Evolutionary conservation across 2,329 filamentous ascomycete genomes (phyloP).

Genomic region (Lomentospora prolificans): DNA sequence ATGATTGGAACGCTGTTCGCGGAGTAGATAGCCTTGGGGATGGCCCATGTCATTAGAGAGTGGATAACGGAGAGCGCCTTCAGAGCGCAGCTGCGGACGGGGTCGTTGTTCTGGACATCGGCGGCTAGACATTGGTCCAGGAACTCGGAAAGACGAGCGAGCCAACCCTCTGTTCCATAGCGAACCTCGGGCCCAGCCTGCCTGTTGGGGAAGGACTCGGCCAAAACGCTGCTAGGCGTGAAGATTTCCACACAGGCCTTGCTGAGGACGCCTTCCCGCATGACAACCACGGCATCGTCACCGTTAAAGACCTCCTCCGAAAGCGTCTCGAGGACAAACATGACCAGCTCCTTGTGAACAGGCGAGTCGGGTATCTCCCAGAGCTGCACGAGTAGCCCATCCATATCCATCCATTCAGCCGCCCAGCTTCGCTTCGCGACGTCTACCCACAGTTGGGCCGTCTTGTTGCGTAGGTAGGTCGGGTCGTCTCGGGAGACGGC

Average conservation of each 20-base stretch:
- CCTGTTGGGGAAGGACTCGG: slow-evolving; percentile 66
- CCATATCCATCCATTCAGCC: slow-evolving; percentile 93
- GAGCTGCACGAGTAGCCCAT: slow-evolving; percentile 66
- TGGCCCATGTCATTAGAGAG: slow-evolving; percentile 77
- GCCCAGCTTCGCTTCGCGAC: slow-evolving; percentile 89
- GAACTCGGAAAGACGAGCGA: slow-evolving; percentile 65
- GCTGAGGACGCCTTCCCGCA: slow-evolving; percentile 76
- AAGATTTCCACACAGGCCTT: slow-evolving; percentile 91
- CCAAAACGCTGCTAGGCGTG: slow-evolving; percentile 65
- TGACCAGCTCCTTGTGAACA: slow-evolving; percentile 71
- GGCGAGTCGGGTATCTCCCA: slow-evolving; percentile 62
- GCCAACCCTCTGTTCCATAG: slow-evolving; percentile 77
- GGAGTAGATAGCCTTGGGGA: slow-evolving; percentile 68
- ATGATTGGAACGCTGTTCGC: slow-evolving; percentile 61
- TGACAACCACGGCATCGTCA: slow-evolving; percentile 75
- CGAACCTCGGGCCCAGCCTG: slow-evolving; percentile 60
- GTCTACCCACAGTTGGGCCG: slow-evolving; percentile 89
- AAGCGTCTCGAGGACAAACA: slow-evolving; percentile 80
- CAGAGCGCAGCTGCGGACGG: slow-evolving; percentile 60
- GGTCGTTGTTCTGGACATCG: slow-evolving; percentile 53
- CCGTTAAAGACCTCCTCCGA: slow-evolving; percentile 91
- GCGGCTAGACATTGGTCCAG: slow-evolving; percentile 63
- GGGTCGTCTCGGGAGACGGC: slow-evolving; percentile 64
- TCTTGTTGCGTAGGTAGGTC: slow-evolving; percentile 81
- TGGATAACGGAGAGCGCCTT: slow-evolving; percentile 70